phyloP scores from a whole-genome alignment of 2,329 filamentous ascomycete genomes.

The Lachnellula arida region DNA sequence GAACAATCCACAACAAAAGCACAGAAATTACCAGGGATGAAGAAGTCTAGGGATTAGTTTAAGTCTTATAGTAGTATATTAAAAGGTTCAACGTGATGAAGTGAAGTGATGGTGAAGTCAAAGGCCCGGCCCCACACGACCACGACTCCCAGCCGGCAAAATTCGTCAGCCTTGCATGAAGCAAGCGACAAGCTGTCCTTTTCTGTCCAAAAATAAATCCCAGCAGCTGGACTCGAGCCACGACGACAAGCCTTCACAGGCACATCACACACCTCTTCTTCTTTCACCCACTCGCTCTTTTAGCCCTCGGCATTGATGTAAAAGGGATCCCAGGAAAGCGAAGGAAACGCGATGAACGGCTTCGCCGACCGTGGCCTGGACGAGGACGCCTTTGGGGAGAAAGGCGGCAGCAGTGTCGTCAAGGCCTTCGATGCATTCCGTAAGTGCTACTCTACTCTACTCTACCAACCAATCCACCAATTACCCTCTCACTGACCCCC shows the following conservation, averaged over 20 bases:
- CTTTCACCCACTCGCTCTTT: constrained; percentile 1
- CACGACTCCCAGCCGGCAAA: not conserved
- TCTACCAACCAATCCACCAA: not conserved
- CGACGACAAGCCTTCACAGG: constrained; percentile 13
- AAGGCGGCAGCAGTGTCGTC: constrained; percentile 52
- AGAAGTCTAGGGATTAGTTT: too few relatives aligned
- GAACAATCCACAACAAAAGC: too few relatives aligned
- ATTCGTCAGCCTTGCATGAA: constrained; percentile 17
- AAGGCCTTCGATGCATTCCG: constrained; percentile 96
- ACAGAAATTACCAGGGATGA: too few relatives aligned
- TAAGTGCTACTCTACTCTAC: constrained; percentile 44
- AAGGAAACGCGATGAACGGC: constrained; percentile 58
- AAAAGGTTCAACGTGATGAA: too few relatives aligned
- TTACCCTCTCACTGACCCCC: not conserved
- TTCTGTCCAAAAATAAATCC: constrained; percentile 12
- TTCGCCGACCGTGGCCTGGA: constrained; percentile 66
- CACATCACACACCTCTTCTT: constrained; percentile 3
- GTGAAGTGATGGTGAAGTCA: not conserved
- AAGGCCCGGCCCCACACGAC: not conserved
- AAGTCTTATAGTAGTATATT: too few relatives aligned
- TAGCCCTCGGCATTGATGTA: constrained; percentile 3
- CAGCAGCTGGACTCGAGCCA: not conserved
- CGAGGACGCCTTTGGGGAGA: constrained; percentile 76
- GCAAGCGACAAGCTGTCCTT: constrained; percentile 14
- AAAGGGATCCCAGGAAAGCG: not conserved